These are phyloP conservation scores for Pythium volutum DNA, from an alignment of 352 stramenopile genomes.

Conservation along the genomic window DNA sequence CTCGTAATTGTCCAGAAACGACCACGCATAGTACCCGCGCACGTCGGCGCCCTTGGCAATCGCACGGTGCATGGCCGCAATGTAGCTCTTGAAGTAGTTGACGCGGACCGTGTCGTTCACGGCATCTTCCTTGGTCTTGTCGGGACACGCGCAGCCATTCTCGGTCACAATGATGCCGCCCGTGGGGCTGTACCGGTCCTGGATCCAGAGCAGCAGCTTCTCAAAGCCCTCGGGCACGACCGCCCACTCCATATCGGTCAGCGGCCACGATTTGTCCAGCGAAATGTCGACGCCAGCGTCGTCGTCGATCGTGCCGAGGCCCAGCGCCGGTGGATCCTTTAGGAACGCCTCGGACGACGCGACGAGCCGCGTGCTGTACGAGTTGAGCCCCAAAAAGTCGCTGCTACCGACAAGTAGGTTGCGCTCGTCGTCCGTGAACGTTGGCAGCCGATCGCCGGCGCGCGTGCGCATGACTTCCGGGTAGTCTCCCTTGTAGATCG, in stretches of 20 bases:
- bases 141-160: constrained; percentile 83
- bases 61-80: constrained; percentile 47
- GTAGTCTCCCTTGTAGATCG: constrained; percentile 91
- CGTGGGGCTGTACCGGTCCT: constrained; percentile 71
- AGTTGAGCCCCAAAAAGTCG: constrained; percentile 96
- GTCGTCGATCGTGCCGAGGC: constrained; percentile 17
- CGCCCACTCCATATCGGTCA: constrained; percentile 80
- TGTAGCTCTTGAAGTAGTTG: constrained; percentile 83
- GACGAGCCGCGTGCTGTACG: constrained; percentile 81
- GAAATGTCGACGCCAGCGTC: constrained; percentile 44
- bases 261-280: constrained; percentile 32
- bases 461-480: constrained; percentile 89
- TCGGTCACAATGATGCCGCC: constrained; percentile 90
- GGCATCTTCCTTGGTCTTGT: constrained; percentile 9
- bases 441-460: constrained; percentile 79
- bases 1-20: constrained; percentile 95
- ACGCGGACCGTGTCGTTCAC: constrained; percentile 71
- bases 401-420: constrained; percentile 67
- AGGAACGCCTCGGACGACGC: constrained; percentile 45
- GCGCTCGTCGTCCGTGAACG: constrained; percentile 86
- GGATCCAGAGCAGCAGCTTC: constrained; percentile 88
- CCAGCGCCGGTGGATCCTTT: constrained; percentile 28
- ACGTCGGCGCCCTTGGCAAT: constrained; percentile 55
- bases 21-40: constrained; percentile 91
- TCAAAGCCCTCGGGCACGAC: constrained; percentile 77